phyloP scores from a whole-genome alignment of 495 filamentous ascomycete genomes.

The Astrothelium subdiscretum region DNA sequence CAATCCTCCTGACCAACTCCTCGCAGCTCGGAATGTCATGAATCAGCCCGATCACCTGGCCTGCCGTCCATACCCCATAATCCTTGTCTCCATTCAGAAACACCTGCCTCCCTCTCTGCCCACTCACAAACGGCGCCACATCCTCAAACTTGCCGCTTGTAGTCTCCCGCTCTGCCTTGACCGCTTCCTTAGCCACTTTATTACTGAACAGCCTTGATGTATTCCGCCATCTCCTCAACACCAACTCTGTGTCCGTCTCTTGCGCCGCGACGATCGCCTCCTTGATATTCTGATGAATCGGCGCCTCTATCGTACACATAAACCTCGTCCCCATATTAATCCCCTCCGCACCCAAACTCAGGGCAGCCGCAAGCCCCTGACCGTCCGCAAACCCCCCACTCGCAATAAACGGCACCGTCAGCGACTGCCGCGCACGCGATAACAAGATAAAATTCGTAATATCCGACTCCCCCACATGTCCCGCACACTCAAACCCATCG shows the following conservation, averaged over 20 bases:
- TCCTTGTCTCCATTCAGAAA: slow-evolving; percentile 88
- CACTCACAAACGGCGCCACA: slow-evolving; percentile 80
- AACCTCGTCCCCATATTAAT: slow-evolving; percentile 96
- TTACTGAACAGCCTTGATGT: slow-evolving; percentile 82
- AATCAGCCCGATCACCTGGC: slow-evolving; percentile 59
- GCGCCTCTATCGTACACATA: slow-evolving; percentile 85
- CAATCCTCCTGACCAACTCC: slow-evolving; percentile 46
- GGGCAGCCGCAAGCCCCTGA: slow-evolving; percentile 83
- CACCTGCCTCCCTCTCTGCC: slow-evolving; percentile 81
- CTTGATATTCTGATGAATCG: slow-evolving; percentile 90
- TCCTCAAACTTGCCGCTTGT: slow-evolving; percentile 82
- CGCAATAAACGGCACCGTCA: slow-evolving; percentile 86
- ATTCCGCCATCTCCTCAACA: slow-evolving; percentile 87
- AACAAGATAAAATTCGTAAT: slow-evolving; percentile 97
- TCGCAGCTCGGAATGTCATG: slow-evolving; percentile 57
- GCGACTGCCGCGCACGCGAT: slow-evolving; percentile 69
- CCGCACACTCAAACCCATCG: slow-evolving; percentile 95
- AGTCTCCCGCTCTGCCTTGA: slow-evolving; percentile 76
- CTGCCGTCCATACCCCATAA: slow-evolving; percentile 69
- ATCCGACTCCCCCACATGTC: slow-evolving; percentile 89
- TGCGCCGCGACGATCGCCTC: slow-evolving; percentile 76
- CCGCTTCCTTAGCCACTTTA: slow-evolving; percentile 68
- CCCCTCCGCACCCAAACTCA: slow-evolving; percentile 82
- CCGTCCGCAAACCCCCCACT: slow-evolving; percentile 94
- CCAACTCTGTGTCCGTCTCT: slow-evolving; percentile 82